Evolutionary conservation across 2,329 filamentous ascomycete species (phyloP).

Genomic region (Penicillium carneum): DNA sequence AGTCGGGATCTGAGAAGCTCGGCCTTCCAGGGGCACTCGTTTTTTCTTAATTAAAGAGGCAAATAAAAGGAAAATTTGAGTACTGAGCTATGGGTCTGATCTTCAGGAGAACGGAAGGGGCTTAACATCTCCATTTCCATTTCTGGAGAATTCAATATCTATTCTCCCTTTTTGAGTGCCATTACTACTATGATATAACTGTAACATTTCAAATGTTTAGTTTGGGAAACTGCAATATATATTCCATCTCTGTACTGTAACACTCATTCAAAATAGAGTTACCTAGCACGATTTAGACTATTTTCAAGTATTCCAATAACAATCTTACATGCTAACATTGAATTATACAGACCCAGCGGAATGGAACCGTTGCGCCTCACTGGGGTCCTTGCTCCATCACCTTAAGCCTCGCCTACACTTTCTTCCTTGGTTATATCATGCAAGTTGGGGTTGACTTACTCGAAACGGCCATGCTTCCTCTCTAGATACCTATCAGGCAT

Average conservation of each 20-base stretch:
- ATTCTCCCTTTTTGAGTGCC: conserved; percentile 5
- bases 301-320: not conserved
- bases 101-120: conserved; percentile 39
- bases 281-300: not conserved
- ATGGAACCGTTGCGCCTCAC: conserved; percentile 36
- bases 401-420: not conserved
- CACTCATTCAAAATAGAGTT: conserved; percentile 2
- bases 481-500: not conserved
- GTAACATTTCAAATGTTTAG: not conserved
- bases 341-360: conserved; percentile 22
- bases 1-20: conserved; percentile 12
- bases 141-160: conserved; percentile 16
- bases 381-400: not conserved
- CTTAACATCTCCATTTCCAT: conserved; percentile 22
- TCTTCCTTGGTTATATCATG: not conserved
- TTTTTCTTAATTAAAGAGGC: conserved; percentile 7
- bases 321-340: not conserved
- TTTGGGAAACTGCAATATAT: not conserved
- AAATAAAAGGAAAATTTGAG: not conserved
- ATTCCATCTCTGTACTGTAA: not conserved
- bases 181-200: not conserved
- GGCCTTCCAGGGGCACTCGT: conserved; percentile 14
- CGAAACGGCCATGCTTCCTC: not conserved
- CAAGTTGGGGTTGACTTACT: not conserved
- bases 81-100: conserved; percentile 28